Conservation (phyloP, 2,329 filamentous ascomycete genomes). For the Aspergillus sp. region DNA sequence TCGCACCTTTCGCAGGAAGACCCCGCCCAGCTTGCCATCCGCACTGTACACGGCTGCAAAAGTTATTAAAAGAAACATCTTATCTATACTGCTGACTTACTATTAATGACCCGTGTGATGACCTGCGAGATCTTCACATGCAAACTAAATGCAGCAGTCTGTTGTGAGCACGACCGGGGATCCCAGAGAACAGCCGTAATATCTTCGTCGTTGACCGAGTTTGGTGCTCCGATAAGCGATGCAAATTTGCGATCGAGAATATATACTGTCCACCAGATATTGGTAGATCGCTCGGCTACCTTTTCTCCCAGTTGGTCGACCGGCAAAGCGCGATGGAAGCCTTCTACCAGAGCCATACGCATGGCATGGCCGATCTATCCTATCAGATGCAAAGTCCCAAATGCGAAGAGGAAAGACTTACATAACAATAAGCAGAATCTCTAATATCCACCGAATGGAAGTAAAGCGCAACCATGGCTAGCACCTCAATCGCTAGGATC, state of each 20-base stretch:
- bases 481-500: constrained; percentile 41
- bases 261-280: constrained; percentile 55
- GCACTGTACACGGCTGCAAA: constrained; percentile 31
- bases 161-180: constrained; percentile 31
- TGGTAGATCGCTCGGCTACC: constrained; percentile 45
- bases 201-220: constrained; percentile 47
- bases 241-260: constrained; percentile 52
- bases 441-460: constrained; percentile 48
- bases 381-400: constrained; percentile 1
- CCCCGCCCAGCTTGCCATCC: constrained; percentile 20
- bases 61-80: background rate
- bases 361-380: constrained; percentile 51
- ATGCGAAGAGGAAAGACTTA: constrained; percentile 28
- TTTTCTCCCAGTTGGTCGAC: constrained; percentile 41
- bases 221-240: constrained; percentile 50
- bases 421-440: constrained; percentile 46
- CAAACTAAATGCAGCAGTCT: constrained; percentile 31
- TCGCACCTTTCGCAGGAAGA: constrained; percentile 28
- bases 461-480: constrained; percentile 48
- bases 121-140: constrained; percentile 39
- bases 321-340: constrained; percentile 52
- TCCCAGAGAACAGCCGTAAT: constrained; percentile 40
- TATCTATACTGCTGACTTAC: constrained; percentile 17
- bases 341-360: constrained; percentile 48
- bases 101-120: constrained; percentile 33